Evolutionary conservation across 106 monocot species (phyloP).

Genomic region (Triglochin maritima): DNA sequence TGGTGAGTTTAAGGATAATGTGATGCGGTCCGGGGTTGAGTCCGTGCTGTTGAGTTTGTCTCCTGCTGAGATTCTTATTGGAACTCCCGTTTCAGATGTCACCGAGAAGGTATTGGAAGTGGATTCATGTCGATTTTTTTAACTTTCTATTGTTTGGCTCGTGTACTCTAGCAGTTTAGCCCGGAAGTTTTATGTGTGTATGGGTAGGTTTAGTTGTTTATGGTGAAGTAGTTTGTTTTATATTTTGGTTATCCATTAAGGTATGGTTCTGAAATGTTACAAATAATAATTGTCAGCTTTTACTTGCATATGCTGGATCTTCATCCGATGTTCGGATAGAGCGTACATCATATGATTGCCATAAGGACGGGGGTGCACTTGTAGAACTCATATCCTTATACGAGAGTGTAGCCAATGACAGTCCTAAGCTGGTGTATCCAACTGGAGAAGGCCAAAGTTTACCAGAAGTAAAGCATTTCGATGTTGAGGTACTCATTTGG

Average conservation of each 20-base stretch:
- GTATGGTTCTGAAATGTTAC: background rate
- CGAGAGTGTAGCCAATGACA: conserved; percentile 31
- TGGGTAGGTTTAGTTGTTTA: too few relatives aligned
- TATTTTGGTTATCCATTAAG: background rate
- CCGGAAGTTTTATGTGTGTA: too few relatives aligned
- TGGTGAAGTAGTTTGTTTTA: background rate
- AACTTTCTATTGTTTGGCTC: background rate
- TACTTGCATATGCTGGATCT: conserved; percentile 62
- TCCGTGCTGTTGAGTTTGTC: conserved; percentile 59
- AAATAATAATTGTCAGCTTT: conserved; percentile 33
- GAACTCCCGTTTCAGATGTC: conserved; percentile 40
- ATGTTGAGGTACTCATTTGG: conserved; percentile 47
- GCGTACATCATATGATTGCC: conserved; percentile 40
- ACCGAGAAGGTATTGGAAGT: conserved; percentile 67
- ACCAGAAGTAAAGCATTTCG: conserved; percentile 22
- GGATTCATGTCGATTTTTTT: background rate
- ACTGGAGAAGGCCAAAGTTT: conserved; percentile 3
- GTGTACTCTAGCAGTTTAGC: too few relatives aligned
- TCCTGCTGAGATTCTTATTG: conserved; percentile 80
- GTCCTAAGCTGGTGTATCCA: conserved; percentile 8
- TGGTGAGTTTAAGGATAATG: conserved; percentile 79
- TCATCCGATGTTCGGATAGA: conserved; percentile 69
- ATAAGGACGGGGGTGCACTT: conserved; percentile 68
- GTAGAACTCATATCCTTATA: conserved; percentile 72
- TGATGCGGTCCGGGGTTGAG: conserved; percentile 70